Conservation (phyloP, 139 green algal genomes). For the Ettlia oleoabundans region DNA sequence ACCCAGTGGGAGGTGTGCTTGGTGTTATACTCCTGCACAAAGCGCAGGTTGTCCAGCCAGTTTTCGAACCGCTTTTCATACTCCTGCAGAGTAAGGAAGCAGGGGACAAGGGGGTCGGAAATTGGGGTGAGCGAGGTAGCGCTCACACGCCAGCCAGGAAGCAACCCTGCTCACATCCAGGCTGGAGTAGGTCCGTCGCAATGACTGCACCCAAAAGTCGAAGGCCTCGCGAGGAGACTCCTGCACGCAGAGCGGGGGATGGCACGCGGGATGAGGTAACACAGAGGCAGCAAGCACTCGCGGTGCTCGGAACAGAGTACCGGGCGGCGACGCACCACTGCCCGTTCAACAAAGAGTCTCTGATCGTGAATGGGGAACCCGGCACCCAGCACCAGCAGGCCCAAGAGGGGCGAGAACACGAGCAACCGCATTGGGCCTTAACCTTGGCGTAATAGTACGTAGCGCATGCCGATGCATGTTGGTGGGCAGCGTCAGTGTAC, state of each 20-base stretch:
- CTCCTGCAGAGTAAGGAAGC: conserved; percentile 66
- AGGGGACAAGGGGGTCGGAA: too few relatives aligned
- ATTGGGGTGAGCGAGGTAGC: too few relatives aligned
- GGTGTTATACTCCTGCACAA: conserved; percentile 79
- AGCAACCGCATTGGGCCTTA: too few relatives aligned
- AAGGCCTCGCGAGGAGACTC: conserved; percentile 31
- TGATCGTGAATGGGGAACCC: conserved; percentile 14
- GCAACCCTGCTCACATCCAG: conserved; percentile 32
- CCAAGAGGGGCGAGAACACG: too few relatives aligned
- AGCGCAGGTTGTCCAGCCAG: conserved; percentile 88
- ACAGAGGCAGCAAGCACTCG: too few relatives aligned
- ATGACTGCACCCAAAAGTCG: conserved; percentile 28
- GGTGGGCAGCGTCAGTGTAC: too few relatives aligned
- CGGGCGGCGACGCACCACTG: conserved; percentile 34
- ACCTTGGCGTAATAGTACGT: too few relatives aligned
- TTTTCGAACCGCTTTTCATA: conserved; percentile 67
- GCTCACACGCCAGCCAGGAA: too few relatives aligned
- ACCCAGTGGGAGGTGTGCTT: conserved; percentile 64
- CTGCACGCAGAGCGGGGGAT: conserved; percentile 5
- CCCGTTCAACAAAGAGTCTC: conserved; percentile 29
- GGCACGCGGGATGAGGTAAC: neutral
- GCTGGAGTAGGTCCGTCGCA: conserved; percentile 25
- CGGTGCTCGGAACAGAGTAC: too few relatives aligned
- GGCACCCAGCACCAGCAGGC: neutral
- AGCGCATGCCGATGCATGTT: neutral